Conservation (phyloP, 192 early-diverging fungal species). For the Dissophora ornata region DNA sequence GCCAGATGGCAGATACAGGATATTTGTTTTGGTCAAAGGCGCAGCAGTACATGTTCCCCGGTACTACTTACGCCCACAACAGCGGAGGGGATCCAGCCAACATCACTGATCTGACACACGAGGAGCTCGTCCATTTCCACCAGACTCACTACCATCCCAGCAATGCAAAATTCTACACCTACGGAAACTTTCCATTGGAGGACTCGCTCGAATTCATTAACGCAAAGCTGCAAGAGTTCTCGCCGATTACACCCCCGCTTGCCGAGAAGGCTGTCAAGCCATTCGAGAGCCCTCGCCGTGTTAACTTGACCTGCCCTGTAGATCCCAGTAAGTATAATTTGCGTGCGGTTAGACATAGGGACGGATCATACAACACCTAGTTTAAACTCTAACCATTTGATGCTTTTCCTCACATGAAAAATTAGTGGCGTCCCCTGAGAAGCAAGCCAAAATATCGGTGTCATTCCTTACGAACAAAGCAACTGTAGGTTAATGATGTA, state of each 20-base stretch:
- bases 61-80: constrained; percentile 81
- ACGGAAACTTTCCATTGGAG: constrained; percentile 85
- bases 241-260: constrained; percentile 54
- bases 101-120: constrained; percentile 90
- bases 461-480: constrained; percentile 80
- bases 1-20: constrained; percentile 79
- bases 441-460: constrained; percentile 83
- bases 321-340: constrained; percentile 69
- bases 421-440: constrained; percentile 74
- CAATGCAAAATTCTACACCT: constrained; percentile 92
- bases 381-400: neutral
- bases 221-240: constrained; percentile 67
- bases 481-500: constrained; percentile 53
- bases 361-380: neutral
- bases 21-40: constrained; percentile 80
- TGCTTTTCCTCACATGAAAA: neutral
- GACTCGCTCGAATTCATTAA: constrained; percentile 80
- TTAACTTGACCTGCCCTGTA: constrained; percentile 67
- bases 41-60: constrained; percentile 87
- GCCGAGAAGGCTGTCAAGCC: constrained; percentile 68
- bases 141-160: constrained; percentile 89
- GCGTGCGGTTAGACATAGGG: neutral
- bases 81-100: constrained; percentile 91
- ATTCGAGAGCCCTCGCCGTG: constrained; percentile 58
- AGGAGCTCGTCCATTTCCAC: constrained; percentile 87